A percentile compares a stretch with the other conserved stretches of the same genome.
Conservation (phyloP, 495 filamentous ascomycete genomes). For the Sordaria brevicollis region DNA sequence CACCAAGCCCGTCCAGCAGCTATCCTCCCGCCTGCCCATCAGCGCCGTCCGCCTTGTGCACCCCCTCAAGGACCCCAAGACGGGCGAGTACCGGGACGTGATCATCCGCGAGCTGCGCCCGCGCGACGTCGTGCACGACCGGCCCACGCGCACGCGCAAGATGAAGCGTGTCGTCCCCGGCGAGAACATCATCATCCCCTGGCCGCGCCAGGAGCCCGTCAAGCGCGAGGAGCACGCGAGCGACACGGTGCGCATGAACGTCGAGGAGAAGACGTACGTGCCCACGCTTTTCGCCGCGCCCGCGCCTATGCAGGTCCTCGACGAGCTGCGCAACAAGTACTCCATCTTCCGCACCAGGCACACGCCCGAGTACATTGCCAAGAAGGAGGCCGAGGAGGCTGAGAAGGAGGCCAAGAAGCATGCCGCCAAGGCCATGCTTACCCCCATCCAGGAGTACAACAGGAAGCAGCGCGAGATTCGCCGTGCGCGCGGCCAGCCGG, state of each 20-base stretch:
- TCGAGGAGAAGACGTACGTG: constrained; percentile 63
- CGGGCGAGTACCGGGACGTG: constrained; percentile 54
- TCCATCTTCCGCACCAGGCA: constrained; percentile 74
- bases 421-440: constrained; percentile 43
- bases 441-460: constrained; percentile 44
- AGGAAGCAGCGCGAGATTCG: constrained; percentile 30
- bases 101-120: constrained; percentile 59
- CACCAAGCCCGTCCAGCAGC: constrained; percentile 30
- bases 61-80: constrained; percentile 53
- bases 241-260: constrained; percentile 69
- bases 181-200: constrained; percentile 58
- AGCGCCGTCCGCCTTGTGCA: constrained; percentile 70
- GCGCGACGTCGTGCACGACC: constrained; percentile 32
- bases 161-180: constrained; percentile 49
- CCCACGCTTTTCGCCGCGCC: constrained; percentile 65
- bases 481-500: constrained; percentile 35
- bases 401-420: constrained; percentile 45
- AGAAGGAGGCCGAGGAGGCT: constrained; percentile 51
- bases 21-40: constrained; percentile 48
- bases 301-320: constrained; percentile 68
- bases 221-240: constrained; percentile 41
- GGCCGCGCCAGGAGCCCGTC: constrained; percentile 45
- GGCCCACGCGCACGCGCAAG: constrained; percentile 27
- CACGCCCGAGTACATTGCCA: constrained; percentile 53
- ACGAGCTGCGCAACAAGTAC: constrained; percentile 84